phyloP scores from a whole-genome alignment of 2,329 filamentous ascomycete species.

The Alternaria brassicae region DNA sequence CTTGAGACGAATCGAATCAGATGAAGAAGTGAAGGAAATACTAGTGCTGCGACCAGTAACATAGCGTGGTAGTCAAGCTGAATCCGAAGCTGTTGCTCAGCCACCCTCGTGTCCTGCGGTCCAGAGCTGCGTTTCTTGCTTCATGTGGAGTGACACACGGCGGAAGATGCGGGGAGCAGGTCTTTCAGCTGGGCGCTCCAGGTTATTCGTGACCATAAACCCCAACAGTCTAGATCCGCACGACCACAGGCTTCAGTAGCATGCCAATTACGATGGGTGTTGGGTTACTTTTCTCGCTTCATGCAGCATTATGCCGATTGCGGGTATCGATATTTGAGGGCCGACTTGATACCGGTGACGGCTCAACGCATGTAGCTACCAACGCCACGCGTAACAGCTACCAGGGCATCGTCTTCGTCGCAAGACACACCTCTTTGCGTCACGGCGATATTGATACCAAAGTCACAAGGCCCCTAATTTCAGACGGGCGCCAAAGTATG shows the following conservation, averaged over 20 bases:
- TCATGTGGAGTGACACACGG: slow-evolving; percentile 25
- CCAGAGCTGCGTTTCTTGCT: slow-evolving; percentile 18
- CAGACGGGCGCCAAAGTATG: slow-evolving; percentile 24
- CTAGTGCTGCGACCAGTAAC: slow-evolving; percentile 9
- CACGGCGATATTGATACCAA: neutral
- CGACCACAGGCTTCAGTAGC: slow-evolving; percentile 7
- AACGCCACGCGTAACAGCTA: neutral
- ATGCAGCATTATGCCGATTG: slow-evolving; percentile 20
- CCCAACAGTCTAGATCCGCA: slow-evolving; percentile 20
- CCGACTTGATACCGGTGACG: slow-evolving; percentile 7
- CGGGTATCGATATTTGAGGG: slow-evolving; percentile 8
- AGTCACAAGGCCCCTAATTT: neutral
- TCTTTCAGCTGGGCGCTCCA: slow-evolving; percentile 22
- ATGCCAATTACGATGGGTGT: slow-evolving; percentile 1
- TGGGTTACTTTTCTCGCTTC: slow-evolving; percentile 20
- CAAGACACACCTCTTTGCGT: neutral
- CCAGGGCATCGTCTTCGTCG: neutral
- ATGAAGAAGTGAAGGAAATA: neutral
- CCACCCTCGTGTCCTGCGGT: slow-evolving; percentile 16
- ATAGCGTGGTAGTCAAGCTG: slow-evolving; percentile 7
- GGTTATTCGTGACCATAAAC: slow-evolving; percentile 15
- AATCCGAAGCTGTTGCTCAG: slow-evolving; percentile 26
- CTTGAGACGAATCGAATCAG: slow-evolving; percentile 9
- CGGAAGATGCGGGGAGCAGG: slow-evolving; percentile 25
- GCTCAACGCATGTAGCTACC: slow-evolving; percentile 15